Conservation (phyloP, 257 asterid genomes). For the Capsicum pubescens region DNA sequence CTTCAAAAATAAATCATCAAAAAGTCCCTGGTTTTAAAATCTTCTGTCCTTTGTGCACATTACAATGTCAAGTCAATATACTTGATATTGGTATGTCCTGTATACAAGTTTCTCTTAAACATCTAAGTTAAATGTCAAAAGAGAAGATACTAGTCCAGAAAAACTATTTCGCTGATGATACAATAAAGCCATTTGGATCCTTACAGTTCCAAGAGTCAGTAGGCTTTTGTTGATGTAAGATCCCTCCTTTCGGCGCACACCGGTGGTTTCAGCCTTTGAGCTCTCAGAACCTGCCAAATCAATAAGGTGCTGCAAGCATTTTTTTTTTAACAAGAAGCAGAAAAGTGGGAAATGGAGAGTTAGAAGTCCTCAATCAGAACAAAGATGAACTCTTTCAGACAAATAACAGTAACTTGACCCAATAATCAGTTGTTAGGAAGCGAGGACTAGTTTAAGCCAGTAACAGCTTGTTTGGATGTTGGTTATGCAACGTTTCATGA, state of each 20-base stretch:
- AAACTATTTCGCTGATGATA: slow-evolving; percentile 40
- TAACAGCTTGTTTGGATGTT: neutral
- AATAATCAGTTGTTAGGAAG: neutral
- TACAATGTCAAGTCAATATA: slow-evolving; percentile 22
- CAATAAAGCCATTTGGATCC: slow-evolving; percentile 51
- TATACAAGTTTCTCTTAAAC: neutral
- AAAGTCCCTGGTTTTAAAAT: neutral
- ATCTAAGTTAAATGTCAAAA: slow-evolving; percentile 21
- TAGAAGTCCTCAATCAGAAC: slow-evolving; percentile 8
- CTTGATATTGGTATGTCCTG: neutral
- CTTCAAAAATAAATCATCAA: slow-evolving; percentile 3
- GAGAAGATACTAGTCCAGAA: neutral
- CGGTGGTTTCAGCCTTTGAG: slow-evolving; percentile 92
- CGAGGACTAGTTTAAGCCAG: slow-evolving; percentile 3
- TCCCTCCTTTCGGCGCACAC: slow-evolving; percentile 95
- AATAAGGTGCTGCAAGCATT: slow-evolving; percentile 87
- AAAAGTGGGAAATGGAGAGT: slow-evolving; percentile 23
- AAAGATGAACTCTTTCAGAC: neutral
- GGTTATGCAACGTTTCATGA: neutral
- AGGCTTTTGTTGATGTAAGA: slow-evolving; percentile 97
- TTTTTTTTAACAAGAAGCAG: slow-evolving; percentile 31
- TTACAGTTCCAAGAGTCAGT: slow-evolving; percentile 99
- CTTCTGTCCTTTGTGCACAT: neutral
- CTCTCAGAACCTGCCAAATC: slow-evolving; percentile 99
- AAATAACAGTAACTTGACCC: neutral